Evolutionary conservation across 2,329 filamentous ascomycete genomes (phyloP).

Genomic region (Scedosporium aurantiacum): DNA sequence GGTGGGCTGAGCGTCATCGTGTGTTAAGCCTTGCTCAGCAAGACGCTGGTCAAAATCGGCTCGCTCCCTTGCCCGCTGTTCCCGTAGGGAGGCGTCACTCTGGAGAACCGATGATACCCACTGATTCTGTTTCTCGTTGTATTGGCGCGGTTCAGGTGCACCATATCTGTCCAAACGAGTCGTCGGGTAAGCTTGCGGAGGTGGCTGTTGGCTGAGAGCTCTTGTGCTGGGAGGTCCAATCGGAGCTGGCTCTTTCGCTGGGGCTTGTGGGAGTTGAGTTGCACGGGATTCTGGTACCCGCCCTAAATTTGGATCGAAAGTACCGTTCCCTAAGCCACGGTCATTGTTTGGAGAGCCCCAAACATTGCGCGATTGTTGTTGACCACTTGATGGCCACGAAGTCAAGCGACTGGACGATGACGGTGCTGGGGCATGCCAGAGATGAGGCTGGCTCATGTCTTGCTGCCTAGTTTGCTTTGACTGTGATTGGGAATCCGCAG

Average conservation of each 20-base stretch:
- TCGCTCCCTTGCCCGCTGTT: constrained; percentile 26
- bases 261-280: constrained; percentile 16
- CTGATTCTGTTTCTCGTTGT: constrained; percentile 18
- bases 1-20: constrained; percentile 32
- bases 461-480: background rate
- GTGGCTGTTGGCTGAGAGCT: constrained; percentile 7
- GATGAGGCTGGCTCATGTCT: background rate
- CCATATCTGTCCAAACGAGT: background rate
- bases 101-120: constrained; percentile 33
- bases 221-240: constrained; percentile 25
- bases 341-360: constrained; percentile 67
- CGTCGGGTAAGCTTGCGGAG: background rate
- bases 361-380: constrained; percentile 46
- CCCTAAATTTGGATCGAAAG: constrained; percentile 54
- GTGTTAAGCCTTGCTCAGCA: constrained; percentile 30
- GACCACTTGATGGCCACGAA: constrained; percentile 15
- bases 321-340: constrained; percentile 65
- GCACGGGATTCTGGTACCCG: constrained; percentile 29
- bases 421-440: constrained; percentile 7
- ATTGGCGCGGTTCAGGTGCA: background rate
- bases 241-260: constrained; percentile 30
- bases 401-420: constrained; percentile 1
- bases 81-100: constrained; percentile 33
- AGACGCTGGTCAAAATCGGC: constrained; percentile 32
- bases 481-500: background rate